phyloP scores from a whole-genome alignment of 495 filamentous ascomycete genomes.

The Baudoinia panamericana region DNA sequence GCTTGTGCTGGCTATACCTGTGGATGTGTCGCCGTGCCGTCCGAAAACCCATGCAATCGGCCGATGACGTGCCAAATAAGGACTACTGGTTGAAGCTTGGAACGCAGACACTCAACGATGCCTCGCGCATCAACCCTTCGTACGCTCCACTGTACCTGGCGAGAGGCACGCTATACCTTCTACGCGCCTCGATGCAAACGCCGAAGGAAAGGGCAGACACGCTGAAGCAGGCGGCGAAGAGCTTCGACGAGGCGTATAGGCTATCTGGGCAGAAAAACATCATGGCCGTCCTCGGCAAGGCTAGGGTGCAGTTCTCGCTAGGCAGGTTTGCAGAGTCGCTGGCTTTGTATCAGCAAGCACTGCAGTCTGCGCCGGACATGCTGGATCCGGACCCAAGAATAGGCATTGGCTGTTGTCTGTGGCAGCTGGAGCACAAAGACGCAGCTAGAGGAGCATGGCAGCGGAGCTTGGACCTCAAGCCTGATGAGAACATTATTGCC shows the following conservation, averaged over 20 bases:
- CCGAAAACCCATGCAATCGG: constrained; percentile 33
- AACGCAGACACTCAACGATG: constrained; percentile 82
- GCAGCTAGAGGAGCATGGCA: constrained; percentile 86
- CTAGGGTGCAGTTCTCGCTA: constrained; percentile 69
- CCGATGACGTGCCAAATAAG: constrained; percentile 63
- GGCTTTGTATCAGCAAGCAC: constrained; percentile 70
- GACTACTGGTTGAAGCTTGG: constrained; percentile 86
- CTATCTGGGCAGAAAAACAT: constrained; percentile 74
- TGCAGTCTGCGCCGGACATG: constrained; percentile 70
- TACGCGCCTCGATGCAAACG: constrained; percentile 72
- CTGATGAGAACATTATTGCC: constrained; percentile 68
- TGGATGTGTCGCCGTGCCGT: constrained; percentile 84
- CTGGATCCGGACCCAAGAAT: constrained; percentile 92
- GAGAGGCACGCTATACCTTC: constrained; percentile 76
- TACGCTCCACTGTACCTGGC: constrained; percentile 81
- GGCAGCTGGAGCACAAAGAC: constrained; percentile 87
- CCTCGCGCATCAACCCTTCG: constrained; percentile 79
- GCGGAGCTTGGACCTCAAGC: constrained; percentile 70
- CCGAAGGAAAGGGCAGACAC: constrained; percentile 71
- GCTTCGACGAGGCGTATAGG: constrained; percentile 83
- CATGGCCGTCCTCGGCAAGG: constrained; percentile 77
- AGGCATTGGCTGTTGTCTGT: constrained; percentile 88
- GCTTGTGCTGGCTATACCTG: constrained; percentile 84
- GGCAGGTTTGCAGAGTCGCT: constrained; percentile 72
- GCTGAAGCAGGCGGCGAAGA: constrained; percentile 68